phyloP scores from a whole-genome alignment of 495 filamentous ascomycete species.

The Daldinia caldariorum region DNA sequence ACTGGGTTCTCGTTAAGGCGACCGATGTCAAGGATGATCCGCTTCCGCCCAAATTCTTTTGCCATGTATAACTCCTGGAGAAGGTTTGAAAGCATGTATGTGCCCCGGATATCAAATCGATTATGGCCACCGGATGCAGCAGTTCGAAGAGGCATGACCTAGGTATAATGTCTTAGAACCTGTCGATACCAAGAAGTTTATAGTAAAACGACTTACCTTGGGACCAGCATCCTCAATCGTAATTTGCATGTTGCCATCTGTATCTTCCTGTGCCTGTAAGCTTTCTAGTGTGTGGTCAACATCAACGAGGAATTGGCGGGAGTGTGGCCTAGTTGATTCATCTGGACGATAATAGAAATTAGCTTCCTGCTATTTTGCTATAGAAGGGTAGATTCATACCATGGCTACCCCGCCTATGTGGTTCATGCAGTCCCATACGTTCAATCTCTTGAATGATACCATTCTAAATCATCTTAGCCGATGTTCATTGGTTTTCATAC shows the following conservation, averaged over 20 bases:
- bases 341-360: slow-evolving; percentile 43
- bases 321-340: slow-evolving; percentile 56
- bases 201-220: slow-evolving; percentile 69
- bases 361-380: background rate
- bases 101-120: slow-evolving; percentile 86
- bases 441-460: slow-evolving; percentile 57
- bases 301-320: slow-evolving; percentile 78
- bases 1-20: slow-evolving; percentile 93
- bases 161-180: slow-evolving; percentile 17
- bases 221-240: slow-evolving; percentile 95
- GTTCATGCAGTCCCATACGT: slow-evolving; percentile 53
- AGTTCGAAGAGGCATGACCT: slow-evolving; percentile 84
- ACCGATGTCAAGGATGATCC: slow-evolving; percentile 86
- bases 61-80: slow-evolving; percentile 93
- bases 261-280: slow-evolving; percentile 84
- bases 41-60: slow-evolving; percentile 81
- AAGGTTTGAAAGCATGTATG: slow-evolving; percentile 94
- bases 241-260: slow-evolving; percentile 91
- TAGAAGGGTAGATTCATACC: slow-evolving; percentile 46
- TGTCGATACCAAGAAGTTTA: background rate
- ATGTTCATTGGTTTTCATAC: background rate
- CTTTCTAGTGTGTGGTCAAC: slow-evolving; percentile 78
- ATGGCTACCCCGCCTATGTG: slow-evolving; percentile 60
- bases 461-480: slow-evolving; percentile 51
- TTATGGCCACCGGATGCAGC: slow-evolving; percentile 87